Percentiles rank a stretch among this genome's conserved stretches.
phyloP scores from a whole-genome alignment of 2,329 filamentous ascomycete genomes.

The Seiridium unicorne region DNA sequence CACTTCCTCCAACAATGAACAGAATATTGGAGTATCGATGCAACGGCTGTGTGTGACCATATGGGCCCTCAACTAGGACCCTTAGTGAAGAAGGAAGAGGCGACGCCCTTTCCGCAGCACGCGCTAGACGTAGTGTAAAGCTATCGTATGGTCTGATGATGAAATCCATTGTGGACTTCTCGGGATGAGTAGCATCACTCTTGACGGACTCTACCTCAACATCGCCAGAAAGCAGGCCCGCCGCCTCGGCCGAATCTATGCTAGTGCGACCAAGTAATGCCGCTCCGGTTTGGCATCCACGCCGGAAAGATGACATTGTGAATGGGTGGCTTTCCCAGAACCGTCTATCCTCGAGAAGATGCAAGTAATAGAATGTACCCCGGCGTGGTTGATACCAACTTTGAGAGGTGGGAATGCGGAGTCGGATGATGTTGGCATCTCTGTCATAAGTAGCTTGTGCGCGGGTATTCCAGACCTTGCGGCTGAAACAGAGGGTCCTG shows the following conservation, averaged over 20 bases:
- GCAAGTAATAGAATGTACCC: slow-evolving; percentile 45
- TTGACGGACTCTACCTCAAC: neutral
- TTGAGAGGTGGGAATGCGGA: slow-evolving; percentile 33
- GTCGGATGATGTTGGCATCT: slow-evolving; percentile 38
- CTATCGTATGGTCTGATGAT: slow-evolving; percentile 45
- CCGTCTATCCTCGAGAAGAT: slow-evolving; percentile 34
- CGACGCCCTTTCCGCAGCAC: slow-evolving; percentile 23
- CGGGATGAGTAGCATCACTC: neutral
- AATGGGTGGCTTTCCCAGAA: slow-evolving; percentile 53
- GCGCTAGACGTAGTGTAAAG: slow-evolving; percentile 37
- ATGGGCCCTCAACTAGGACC: slow-evolving; percentile 43
- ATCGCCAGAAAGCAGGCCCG: neutral
- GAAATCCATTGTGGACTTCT: slow-evolving; percentile 32
- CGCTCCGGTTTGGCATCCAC: slow-evolving; percentile 13
- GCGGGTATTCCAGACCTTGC: slow-evolving; percentile 32
- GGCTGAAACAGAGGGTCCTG: slow-evolving; percentile 40
- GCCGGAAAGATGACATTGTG: slow-evolving; percentile 35
- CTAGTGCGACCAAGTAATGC: slow-evolving; percentile 26
- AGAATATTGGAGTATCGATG: slow-evolving; percentile 36
- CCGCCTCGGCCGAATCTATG: neutral
- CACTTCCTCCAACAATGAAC: slow-evolving; percentile 44
- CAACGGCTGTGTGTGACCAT: slow-evolving; percentile 38
- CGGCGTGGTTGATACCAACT: slow-evolving; percentile 33
- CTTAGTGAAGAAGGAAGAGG: slow-evolving; percentile 25
- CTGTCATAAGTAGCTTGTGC: slow-evolving; percentile 33